Evolutionary conservation across 108 stramenopile species (phyloP), one percentile per base, ranked within the genome.

Genomic region (Conticribra guillardii): DNA sequence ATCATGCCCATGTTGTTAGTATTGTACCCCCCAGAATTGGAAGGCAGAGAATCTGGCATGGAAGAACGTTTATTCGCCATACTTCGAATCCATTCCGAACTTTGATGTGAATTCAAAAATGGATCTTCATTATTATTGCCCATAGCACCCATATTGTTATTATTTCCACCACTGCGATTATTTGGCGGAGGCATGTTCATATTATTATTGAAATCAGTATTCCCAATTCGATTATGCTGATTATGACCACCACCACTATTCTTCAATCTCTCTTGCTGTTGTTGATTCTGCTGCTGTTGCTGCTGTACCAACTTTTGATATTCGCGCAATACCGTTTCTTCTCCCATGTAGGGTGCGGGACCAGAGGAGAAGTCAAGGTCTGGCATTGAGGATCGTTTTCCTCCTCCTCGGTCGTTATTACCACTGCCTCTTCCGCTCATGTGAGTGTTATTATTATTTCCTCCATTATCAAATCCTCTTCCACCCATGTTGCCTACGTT

Each of bases 251-350:
- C 31, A 46, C 32, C 33, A 1, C 17, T 33, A 22, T 55, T 8
- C 18, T 57, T 15, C 24, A 45, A 9, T 27, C 48, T 21, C 18
- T 63, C 14, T 18, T 45, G 32, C 27, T 47, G n/a, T 19, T 21
- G 23, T 24, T 50, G 4, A 17, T 74, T 53, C 58, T 54, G 26
- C 31, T 81, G 60, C 54, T 61, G 74, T 49, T 83, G 79, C 60
- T 76, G 70, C 22, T 76, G 76, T 52, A 82, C 53, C 23, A 82
- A 76, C 33, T 71, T 68, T 52, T 71, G 56, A 32, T 77, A 77
- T 41, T 77, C 76, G 4, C 60, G 28, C 55, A 77, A 15, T 2
- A 77, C 61, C 19, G 51, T 62, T 46, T 77, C 76, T 59, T 69
- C 76, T 0, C 76, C 76, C 68, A 77, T 69, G 63, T 77, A 77